Evolutionary conservation across 2,329 filamentous ascomycete genomes (phyloP).

Genomic region (Aspergillus amoenus): DNA sequence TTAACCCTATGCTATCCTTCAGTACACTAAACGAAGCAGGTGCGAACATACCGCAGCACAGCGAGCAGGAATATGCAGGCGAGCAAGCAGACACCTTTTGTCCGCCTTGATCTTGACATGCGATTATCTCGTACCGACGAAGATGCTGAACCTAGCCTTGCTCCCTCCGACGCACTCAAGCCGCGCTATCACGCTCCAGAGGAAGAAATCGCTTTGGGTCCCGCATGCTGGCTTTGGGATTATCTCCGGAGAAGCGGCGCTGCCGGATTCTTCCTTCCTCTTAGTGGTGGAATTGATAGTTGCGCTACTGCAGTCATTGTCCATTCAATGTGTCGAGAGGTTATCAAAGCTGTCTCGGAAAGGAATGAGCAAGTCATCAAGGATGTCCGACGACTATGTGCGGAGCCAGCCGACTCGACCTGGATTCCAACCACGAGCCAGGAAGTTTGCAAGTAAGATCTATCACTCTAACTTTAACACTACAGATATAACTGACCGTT

Average conservation of each 20-base stretch:
- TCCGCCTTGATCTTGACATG: constrained; percentile 39
- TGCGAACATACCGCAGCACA: constrained; percentile 31
- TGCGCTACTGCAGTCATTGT: constrained; percentile 41
- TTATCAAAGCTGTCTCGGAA: constrained; percentile 34
- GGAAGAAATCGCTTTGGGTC: constrained; percentile 65
- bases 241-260: constrained; percentile 39
- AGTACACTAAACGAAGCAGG: constrained; percentile 27
- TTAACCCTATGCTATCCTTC: too few relatives aligned
- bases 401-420: constrained; percentile 45
- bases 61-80: constrained; percentile 36
- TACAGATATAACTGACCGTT: not conserved
- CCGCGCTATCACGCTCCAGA: constrained; percentile 61
- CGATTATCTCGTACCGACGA: constrained; percentile 34
- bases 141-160: constrained; percentile 47
- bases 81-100: constrained; percentile 29
- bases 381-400: constrained; percentile 54
- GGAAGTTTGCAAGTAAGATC: constrained; percentile 53
- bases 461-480: not conserved
- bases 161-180: constrained; percentile 46
- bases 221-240: constrained; percentile 64
- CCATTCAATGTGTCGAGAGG: constrained; percentile 40
- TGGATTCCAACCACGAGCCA: constrained; percentile 59
- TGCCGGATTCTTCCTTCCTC: constrained; percentile 40
- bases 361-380: constrained; percentile 52
- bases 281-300: constrained; percentile 43